Base-by-base conservation (phyloP, 176 grass and related monocot species). In the Musa itinerans region DNA sequence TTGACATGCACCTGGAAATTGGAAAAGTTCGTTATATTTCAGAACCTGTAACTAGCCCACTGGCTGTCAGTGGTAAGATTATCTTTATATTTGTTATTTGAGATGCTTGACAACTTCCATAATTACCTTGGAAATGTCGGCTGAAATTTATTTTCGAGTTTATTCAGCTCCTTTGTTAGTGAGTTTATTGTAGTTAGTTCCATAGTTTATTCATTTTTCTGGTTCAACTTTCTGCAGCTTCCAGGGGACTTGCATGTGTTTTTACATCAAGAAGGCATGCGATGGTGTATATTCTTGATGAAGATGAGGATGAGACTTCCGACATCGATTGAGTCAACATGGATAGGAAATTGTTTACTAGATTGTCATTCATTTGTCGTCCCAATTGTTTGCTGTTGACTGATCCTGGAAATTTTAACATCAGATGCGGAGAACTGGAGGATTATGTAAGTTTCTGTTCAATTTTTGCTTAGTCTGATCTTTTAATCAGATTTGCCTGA, bases 201-300 rank as follows among this genome's bases (percentile, higher is more conserved):
- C 24, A 24, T 24, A 24, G 24, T 24, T 24, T 1, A 24, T 24
- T 24, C 24, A 24, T 24, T 24, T 24, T 68, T 50, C 62, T 79
- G 55, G 66, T 50, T 77, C 53, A 25, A 50, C 15, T 16, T 71
- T 78, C 81, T 80, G 81, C 80, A 96, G 92, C 92, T 56, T 92
- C 92, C 51, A 89, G 92, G 83, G 92, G 92, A 73, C 78, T 96
- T 63, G 92, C 87, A 34, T 92, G 92, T 78, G 78, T 96, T 51
- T 89, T 96, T 65, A 92, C 89, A 66, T 87, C 83, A 57, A 63
- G 79, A 65, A 80, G 89, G 78, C 87, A 96, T 83, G 84, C 87
- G 50, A 79, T 96, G 74, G 92, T 96, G 50, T 96, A 89, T 81
- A 96, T 96, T 78, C 92, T 96, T n/a, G 89, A 92, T 29, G 92